Conservation (phyloP, 345 rosid genomes). For the Toxicodendron radicans region DNA sequence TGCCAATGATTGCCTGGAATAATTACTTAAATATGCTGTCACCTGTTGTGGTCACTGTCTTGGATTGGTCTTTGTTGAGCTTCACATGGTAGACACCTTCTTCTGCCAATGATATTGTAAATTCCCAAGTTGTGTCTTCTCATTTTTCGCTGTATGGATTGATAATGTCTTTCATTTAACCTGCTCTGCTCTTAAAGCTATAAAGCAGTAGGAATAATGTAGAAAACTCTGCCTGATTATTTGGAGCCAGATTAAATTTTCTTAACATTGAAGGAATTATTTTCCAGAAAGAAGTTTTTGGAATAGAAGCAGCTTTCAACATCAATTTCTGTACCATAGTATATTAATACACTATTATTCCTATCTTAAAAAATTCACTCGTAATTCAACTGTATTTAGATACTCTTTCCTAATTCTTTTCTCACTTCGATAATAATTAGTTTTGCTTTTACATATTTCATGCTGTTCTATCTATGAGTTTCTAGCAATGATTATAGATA, state of each 20-base stretch:
- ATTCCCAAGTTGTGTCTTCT: background rate
- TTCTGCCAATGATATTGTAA: background rate
- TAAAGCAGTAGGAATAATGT: background rate
- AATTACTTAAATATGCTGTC: background rate
- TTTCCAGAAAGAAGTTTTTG: background rate
- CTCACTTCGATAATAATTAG: background rate
- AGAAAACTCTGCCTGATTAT: background rate
- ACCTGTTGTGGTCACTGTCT: slow-evolving; percentile 4
- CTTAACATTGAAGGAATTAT: background rate
- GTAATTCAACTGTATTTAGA: background rate
- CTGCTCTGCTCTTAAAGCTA: no score
- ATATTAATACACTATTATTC: background rate
- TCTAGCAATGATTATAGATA: slow-evolving; percentile 3
- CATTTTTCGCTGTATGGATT: no score
- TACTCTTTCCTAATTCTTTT: background rate
- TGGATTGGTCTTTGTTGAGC: background rate
- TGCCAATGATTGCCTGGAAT: background rate
- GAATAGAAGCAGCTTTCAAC: background rate
- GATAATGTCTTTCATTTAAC: no score
- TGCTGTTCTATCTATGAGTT: slow-evolving; percentile 9
- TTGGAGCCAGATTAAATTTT: background rate
- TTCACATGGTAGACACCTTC: background rate
- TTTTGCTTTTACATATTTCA: background rate
- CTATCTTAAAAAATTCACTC: background rate
- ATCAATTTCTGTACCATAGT: background rate